A percentile compares a stretch with the other conserved stretches of the same genome.
Evolutionary conservation across 78 protist species (phyloP).

Genomic region (Isochrysis galbana): DNA sequence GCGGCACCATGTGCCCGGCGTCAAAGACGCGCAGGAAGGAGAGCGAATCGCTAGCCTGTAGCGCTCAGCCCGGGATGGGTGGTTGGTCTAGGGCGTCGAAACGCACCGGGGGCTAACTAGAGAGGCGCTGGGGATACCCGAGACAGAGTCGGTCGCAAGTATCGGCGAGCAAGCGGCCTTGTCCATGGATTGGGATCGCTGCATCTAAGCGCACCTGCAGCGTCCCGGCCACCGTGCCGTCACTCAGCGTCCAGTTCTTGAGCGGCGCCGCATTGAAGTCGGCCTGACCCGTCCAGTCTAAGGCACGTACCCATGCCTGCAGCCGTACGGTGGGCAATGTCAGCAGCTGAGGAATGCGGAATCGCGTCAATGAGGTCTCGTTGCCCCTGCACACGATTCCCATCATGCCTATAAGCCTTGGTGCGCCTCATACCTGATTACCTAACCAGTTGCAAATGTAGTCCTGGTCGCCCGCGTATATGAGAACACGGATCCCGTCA

Average conservation of each 20-base stretch:
- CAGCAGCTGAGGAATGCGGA: background rate
- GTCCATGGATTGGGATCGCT: no score
- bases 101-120: no score
- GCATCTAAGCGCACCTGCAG: no score
- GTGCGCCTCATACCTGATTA: constrained; percentile 32
- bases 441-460: constrained; percentile 53
- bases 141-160: background rate
- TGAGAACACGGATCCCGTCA: constrained; percentile 50
- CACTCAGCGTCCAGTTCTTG: no score
- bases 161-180: no score
- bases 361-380: background rate
- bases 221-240: no score
- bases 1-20: constrained; percentile 41
- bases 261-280: background rate
- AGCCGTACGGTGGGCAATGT: background rate
- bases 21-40: constrained; percentile 26
- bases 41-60: no score
- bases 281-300: background rate
- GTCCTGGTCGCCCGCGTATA: constrained; percentile 56
- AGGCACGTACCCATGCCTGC: no score
- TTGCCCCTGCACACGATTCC: background rate
- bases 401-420: no score
- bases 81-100: background rate
- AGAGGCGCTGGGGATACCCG: background rate
- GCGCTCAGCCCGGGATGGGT: background rate